Evolutionary conservation across 202 grass and related monocot species (phyloP), one percentile per base, ranked within the genome.

Genomic region (Carex arenaria): DNA sequence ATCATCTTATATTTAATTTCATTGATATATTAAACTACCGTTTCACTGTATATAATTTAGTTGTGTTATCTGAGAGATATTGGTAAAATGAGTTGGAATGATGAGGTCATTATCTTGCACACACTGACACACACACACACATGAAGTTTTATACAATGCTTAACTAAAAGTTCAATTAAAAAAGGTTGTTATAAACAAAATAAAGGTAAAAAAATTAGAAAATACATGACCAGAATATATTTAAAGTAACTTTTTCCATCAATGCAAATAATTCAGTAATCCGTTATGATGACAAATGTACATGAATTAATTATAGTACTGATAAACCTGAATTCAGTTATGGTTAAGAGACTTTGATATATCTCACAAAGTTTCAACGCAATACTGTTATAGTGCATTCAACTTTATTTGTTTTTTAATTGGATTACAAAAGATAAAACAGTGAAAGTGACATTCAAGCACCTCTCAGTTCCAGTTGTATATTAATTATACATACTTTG

Each of bases 401-500:
- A 57, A 59, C 73, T 19, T 56, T 56, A 38, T 1, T 45, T 56
- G 14, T 77, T 57, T 15, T 77, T 77, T 76, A 34, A 76, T 55
- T 76, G 72, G 13, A 34, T 76, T 56, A 51, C 43, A 55, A 55
- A 23, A 80, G 28, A 26, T 26, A 80, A 64, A 12, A 51, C 42
- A 26, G 2, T 34, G 78, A 81, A 28, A 65, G 60, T 47, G 78
- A 65, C 60, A 10, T 65, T 47, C 32, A 81, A 64, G 57, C n/a
- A 64, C 78, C 60, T 64, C 42, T 81, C 51, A 40, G 60, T 49
- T 47, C 15, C 54, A 79, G 10, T 79, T 79, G 9, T 30, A 81
- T 30, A 65, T 81, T 64, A 65, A 81, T 64, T 78, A 80, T 65
- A 81, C 43, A 80, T 80, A 30, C 60, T 64, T 62, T 82, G 62